Evolutionary conservation across 306 rosid genomes (phyloP), one percentile per base, ranked within the genome.

Genomic region (Alnus glutinosa): DNA sequence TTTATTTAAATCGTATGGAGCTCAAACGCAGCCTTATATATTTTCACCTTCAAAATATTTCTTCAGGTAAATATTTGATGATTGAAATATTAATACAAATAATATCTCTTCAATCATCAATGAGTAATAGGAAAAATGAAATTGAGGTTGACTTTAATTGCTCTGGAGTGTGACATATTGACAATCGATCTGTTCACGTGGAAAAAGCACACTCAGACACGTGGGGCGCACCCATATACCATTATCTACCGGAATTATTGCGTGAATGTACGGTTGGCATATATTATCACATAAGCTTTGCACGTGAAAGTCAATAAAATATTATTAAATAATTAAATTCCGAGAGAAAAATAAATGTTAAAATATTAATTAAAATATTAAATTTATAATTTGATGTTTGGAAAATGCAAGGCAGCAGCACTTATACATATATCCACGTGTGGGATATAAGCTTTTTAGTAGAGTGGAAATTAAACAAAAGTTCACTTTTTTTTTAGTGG

Each of bases 101-200:
- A 23, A 23, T 23, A 23, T 23, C 28, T 23, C 28, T 23, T 23
- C 28, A 23, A 23, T 0, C 28, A 23, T 23, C 28, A 23, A 23
- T 23, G 28, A 23, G 28, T 23, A 23, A 23, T 23, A 23, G 28
- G 28, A 23, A 23, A 23, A 23, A 23, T 23, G 28, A 23, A 23
- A 23, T 23, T 23, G 28, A 23, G 28, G 28, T 0, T 23, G 28
- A 23, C 28, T 23, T 23, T 23, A 23, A 23, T 23, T 23, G 28
- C 28, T 23, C 28, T 23, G 28, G 28, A 23, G 28, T 23, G 28
- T 23, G 28, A 23, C 28, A 23, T 0, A 23, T 23, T 23, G 46
- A 42, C 8, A 42, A 42, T 5, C 46, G 68, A 76, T 44, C 28
- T 52, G 77, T 70, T 54, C 70, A 76, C 62, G 37, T n/a, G 67